Conservation (phyloP, 257 asterid species). For the Eustoma russellianum region DNA sequence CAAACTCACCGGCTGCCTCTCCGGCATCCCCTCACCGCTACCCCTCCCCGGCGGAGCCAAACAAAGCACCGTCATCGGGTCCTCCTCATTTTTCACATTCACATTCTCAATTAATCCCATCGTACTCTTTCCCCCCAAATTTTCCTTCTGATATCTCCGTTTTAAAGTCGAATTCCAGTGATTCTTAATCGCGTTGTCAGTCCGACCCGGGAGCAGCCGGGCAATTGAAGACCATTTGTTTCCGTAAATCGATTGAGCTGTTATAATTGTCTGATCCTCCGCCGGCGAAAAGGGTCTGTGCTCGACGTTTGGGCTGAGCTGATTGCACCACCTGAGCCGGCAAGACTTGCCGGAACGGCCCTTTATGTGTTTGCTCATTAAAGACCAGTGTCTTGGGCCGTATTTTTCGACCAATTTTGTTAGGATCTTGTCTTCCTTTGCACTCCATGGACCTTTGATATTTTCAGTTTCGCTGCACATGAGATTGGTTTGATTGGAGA, state of each 20-base stretch:
- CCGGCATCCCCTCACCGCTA: constrained; percentile 8
- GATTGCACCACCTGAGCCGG: constrained; percentile 84
- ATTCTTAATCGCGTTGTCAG: constrained; percentile 77
- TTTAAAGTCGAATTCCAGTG: constrained; percentile 80
- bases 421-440: constrained; percentile 73
- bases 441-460: constrained; percentile 85
- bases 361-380: constrained; percentile 62
- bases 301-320: constrained; percentile 65
- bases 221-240: constrained; percentile 94
- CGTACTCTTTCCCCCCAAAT: background rate
- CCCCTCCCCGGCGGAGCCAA: constrained; percentile 70
- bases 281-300: constrained; percentile 74
- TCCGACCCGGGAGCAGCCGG: constrained; percentile 68
- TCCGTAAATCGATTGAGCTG: constrained; percentile 55
- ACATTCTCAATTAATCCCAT: background rate
- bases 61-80: constrained; percentile 63
- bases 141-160: constrained; percentile 14
- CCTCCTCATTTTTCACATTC: constrained; percentile 10
- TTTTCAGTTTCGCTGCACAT: constrained; percentile 23
- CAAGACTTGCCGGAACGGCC: constrained; percentile 82
- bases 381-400: constrained; percentile 73
- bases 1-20: constrained; percentile 21
- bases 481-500: constrained; percentile 32
- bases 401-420: constrained; percentile 57
- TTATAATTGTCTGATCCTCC: constrained; percentile 57